Base-by-base conservation (phyloP, 179 eudicot species). In the Heliamphora pulchella region DNA sequence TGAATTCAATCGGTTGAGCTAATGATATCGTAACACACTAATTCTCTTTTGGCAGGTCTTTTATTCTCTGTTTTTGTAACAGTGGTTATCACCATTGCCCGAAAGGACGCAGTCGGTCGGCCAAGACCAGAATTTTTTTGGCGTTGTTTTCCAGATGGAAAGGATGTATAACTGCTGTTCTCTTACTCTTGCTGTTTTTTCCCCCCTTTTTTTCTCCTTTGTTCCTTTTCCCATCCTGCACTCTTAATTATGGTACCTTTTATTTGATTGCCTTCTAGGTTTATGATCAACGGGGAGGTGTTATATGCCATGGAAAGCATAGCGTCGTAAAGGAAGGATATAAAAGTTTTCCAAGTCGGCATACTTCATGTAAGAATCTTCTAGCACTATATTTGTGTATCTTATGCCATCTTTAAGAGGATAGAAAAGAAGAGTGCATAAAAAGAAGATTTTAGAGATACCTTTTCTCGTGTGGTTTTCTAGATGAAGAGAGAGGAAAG, bases 321-420 rank as follows among this genome's bases (percentile, higher is more conserved):
- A 82, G 83, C 76, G 83, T 84, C 9, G 78, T 91, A 82, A 92
- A 80, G 84, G 91, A 92, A 84, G 94, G 91, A 18, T 87, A 89
- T 76, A 91, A 88, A 85, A 92, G 94, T 87, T 92, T 91, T 78
- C 97, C 97, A 5, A 92, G 97, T 85, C 91, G 91, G 71, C 97
- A 92, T 79, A 86, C 93, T 74, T 90, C 97, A 80, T 83, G 94
- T 91, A 86, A 91, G 91, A 55, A 68, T 53, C 55, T 63, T 18
- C 43, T 31, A 46, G 15, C 18, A 39, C 53, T 57, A 31, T 67
- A 71, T 71, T 50, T 50, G 58, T n/a, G 50, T 71, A 48, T 18
- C 43, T 3, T 18, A 50, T 7, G 57, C 44, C 9, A 22, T 22
- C 43, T 71, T 18, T 71, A 14, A 2, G 46, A n/a, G 53, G 31